Percentiles rank a stretch among this genome's conserved stretches.
Conservation (phyloP, 371 early-diverging fungal species). For the Basidiobolus meristosporus region DNA sequence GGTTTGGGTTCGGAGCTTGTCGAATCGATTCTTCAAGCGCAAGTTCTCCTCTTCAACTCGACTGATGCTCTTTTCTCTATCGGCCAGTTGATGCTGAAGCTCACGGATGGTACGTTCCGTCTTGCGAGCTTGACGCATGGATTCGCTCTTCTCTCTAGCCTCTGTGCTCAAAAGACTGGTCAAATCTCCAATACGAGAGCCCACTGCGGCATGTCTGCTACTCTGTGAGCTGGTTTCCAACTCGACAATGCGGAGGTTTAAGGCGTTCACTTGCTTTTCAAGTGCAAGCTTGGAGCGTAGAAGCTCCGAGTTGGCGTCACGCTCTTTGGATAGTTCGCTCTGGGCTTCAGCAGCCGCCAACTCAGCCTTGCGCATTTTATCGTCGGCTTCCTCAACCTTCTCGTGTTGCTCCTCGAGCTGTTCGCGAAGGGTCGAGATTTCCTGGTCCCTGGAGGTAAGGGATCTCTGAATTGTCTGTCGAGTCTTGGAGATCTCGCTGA, state of each 20-base stretch:
- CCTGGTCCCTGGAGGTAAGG: constrained; percentile 23
- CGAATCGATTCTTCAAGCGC: constrained; percentile 42
- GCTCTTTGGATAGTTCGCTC: constrained; percentile 41
- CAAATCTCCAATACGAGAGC: constrained; percentile 42
- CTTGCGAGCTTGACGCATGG: constrained; percentile 30
- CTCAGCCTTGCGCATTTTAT: constrained; percentile 42
- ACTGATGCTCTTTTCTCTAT: constrained; percentile 46
- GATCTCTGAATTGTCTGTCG: constrained; percentile 35
- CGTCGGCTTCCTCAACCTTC: constrained; percentile 19
- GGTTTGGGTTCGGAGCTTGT: constrained; percentile 36
- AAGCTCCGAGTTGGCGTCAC: constrained; percentile 28
- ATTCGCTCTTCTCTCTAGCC: constrained; percentile 33
- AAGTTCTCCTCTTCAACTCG: constrained; percentile 46
- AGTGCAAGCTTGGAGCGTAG: constrained; percentile 34
- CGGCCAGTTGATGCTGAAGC: constrained; percentile 56
- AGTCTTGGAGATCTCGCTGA: constrained; percentile 29
- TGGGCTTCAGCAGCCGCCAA: constrained; percentile 21
- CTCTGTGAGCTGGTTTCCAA: constrained; percentile 37
- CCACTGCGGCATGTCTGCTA: constrained; percentile 26
- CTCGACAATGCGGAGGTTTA: constrained; percentile 46
- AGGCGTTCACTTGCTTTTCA: constrained; percentile 63
- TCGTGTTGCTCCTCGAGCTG: constrained; percentile 54
- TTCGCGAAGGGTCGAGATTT: constrained; percentile 30
- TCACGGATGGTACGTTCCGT: constrained; percentile 63
- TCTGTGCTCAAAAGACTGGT: constrained; percentile 35